Conservation (phyloP, 2,329 filamentous ascomycete species). For the Aspergillus tubingensis region DNA sequence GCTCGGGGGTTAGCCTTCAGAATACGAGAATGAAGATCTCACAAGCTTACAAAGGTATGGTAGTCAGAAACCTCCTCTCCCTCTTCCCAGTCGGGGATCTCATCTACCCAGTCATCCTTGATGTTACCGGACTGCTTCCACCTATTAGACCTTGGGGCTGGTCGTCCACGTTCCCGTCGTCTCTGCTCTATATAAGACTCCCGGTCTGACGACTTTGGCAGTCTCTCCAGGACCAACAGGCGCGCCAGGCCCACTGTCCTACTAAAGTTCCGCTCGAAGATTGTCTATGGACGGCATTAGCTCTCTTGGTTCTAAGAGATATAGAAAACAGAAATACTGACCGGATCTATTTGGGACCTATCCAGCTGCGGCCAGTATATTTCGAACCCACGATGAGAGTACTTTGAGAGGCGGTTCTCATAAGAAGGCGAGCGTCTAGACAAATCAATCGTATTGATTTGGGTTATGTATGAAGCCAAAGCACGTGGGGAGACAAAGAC, state of each 20-base stretch:
- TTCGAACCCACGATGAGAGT: conserved; percentile 81
- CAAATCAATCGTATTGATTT: conserved; percentile 78
- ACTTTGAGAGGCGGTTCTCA: conserved; percentile 83
- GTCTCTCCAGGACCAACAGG: conserved; percentile 74
- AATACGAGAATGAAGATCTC: conserved; percentile 26
- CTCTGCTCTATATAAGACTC: conserved; percentile 71
- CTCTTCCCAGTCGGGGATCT: conserved; percentile 80
- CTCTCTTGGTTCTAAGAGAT: neutral
- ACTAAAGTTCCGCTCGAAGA: conserved; percentile 79
- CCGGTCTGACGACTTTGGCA: conserved; percentile 68
- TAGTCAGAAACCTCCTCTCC: conserved; percentile 77
- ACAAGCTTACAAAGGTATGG: conserved; percentile 69
- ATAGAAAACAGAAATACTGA: conserved; percentile 14
- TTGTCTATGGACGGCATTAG: conserved; percentile 52
- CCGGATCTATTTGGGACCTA: conserved; percentile 72
- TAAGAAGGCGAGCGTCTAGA: conserved; percentile 80
- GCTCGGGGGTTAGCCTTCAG: neutral
- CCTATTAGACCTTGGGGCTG: conserved; percentile 48
- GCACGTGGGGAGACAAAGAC: conserved; percentile 79
- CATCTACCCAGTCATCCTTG: conserved; percentile 75
- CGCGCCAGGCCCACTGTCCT: conserved; percentile 76
- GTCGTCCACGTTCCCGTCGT: conserved; percentile 71
- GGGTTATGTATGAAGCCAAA: conserved; percentile 75
- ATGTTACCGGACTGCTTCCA: conserved; percentile 66
- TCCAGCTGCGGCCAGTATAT: conserved; percentile 77